Evolutionary conservation across 805 yeast species (phyloP).

Genomic region (Starmerella ratchasimensis): DNA sequence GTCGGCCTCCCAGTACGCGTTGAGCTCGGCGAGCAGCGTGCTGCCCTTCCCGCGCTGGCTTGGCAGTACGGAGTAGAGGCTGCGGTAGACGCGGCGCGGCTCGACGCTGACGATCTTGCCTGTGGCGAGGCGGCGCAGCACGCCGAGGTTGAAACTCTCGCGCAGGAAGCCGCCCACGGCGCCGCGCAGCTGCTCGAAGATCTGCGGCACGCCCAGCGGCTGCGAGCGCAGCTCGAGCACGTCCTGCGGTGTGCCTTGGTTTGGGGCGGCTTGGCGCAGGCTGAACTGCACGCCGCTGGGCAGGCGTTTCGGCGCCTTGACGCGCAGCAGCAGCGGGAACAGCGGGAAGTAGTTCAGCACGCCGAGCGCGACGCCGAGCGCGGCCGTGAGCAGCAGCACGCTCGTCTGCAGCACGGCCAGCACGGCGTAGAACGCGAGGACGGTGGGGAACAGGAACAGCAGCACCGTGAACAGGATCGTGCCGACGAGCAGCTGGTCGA

Average conservation of each 20-base stretch:
- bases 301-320: constrained; percentile 61
- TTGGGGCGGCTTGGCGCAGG: background rate
- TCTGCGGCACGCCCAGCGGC: constrained; percentile 33
- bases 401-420: constrained; percentile 50
- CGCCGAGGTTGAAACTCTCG: constrained; percentile 17
- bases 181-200: constrained; percentile 37
- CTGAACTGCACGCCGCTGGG: constrained; percentile 43
- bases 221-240: constrained; percentile 28
- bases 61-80: constrained; percentile 43
- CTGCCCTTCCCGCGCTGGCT: constrained; percentile 25
- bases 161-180: constrained; percentile 5
- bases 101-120: constrained; percentile 39
- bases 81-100: constrained; percentile 36
- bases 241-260: too few relatives aligned
- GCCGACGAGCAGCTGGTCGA: constrained; percentile 79
- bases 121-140: constrained; percentile 31
- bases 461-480: constrained; percentile 74
- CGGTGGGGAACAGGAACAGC: constrained; percentile 72
- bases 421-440: constrained; percentile 64
- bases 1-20: constrained; percentile 3
- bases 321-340: constrained; percentile 61
- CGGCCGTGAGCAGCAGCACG: constrained; percentile 36
- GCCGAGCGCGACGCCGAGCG: constrained; percentile 47
- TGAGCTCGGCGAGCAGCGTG: constrained; percentile 12
- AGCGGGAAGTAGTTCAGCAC: constrained; percentile 72